Evolutionary conservation across 768 basidiomycete genomes (phyloP).

Genomic region (Termitomyces sp.): DNA sequence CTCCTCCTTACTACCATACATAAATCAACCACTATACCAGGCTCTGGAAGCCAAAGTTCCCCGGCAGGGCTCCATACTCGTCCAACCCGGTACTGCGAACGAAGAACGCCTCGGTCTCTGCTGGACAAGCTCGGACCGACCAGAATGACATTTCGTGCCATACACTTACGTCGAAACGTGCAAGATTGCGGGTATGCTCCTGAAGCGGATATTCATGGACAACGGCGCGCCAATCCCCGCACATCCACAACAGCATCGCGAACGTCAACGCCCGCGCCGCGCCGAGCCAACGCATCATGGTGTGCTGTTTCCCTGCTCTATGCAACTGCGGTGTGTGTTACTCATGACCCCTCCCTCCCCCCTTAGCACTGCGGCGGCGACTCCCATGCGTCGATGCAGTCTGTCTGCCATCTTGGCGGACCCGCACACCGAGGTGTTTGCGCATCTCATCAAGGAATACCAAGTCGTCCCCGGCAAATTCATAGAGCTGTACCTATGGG

Average conservation of each 20-base stretch:
- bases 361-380: conserved; percentile 87
- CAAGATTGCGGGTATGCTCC: conserved; percentile 65
- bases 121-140: conserved; percentile 64
- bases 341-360: no score
- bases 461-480: conserved; percentile 68
- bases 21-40: conserved; percentile 24
- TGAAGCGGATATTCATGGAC: conserved; percentile 74
- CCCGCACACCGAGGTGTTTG: conserved; percentile 71
- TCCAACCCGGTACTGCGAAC: conserved; percentile 62
- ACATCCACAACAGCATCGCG: conserved; percentile 76
- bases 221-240: conserved; percentile 63
- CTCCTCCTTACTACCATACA: neutral
- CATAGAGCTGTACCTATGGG: conserved; percentile 78
- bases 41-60: conserved; percentile 74
- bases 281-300: conserved; percentile 67
- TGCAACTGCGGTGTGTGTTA: no score
- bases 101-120: conserved; percentile 71
- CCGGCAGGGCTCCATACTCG: conserved; percentile 66
- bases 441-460: conserved; percentile 65
- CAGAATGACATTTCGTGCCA: conserved; percentile 73
- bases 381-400: conserved; percentile 61
- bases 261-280: conserved; percentile 68
- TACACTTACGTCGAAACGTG: conserved; percentile 83
- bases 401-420: conserved; percentile 72
- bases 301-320: no score